Evolutionary conservation across 2,329 filamentous ascomycete genomes (phyloP), one percentile per base, ranked within the genome.

Genomic region (Arthrobotrys conoides): DNA sequence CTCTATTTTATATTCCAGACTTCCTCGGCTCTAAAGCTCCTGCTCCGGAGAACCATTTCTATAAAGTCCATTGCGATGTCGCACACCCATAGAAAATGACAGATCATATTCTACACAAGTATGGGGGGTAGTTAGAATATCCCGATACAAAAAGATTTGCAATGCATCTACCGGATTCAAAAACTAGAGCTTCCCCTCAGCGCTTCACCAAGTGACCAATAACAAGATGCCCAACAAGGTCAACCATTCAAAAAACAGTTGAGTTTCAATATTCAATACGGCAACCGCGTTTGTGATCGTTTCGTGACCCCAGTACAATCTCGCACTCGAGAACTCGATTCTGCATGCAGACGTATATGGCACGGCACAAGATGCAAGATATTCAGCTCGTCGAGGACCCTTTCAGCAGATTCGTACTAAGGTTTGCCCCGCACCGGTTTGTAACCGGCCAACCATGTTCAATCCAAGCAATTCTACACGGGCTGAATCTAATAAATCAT

Each of bases 141-240:
- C 20, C 22, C 12, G 48, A 51, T 51, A 27, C 12, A 18, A 55
- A 55, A 12, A 3, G 53, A 61, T 61, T 27, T 44, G 33, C 57
- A 61, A 61, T 61, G 57, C 57, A 61, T 44, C 20, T 27, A 24
- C 57, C 33, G 14, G 36, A 61, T 44, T 59, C 6, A 30, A 44
- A 61, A 24, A 44, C 12, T 12, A 24, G 10, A 44, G 36, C 24
- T 44, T 44, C 57, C n/a, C 36, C 53, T 59, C 53, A 59, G 53
- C 33, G 33, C n/a, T 55, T n/a, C 51, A 18, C 0, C 3, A 27
- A 10, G 24, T 18, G 12, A 12, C 51, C 51, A 59, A 59, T 59
- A 8, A 8, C n/a, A 20, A 14, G 24, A 18, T 10, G 5, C 27
- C 5, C 51, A 55, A 55, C 51, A 18, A 18, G 4, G 5, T 18